Percentiles rank a stretch among this genome's conserved stretches.
Conservation (phyloP, 345 rosid species). For the Eucalyptus tenuipes region DNA sequence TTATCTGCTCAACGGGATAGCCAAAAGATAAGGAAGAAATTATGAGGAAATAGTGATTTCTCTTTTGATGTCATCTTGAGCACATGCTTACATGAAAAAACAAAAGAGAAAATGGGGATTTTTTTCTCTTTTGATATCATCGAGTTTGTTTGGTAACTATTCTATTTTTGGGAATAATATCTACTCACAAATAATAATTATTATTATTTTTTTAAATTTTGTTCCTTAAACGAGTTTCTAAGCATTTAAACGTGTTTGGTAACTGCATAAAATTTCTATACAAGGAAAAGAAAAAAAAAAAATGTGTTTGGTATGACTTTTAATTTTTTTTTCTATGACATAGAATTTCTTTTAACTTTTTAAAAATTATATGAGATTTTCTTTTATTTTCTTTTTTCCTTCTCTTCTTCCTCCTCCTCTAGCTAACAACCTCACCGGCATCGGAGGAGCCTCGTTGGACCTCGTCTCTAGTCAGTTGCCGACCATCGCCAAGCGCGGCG, state of each 20-base stretch:
- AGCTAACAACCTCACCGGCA: too few relatives aligned
- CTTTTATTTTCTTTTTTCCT: too few relatives aligned
- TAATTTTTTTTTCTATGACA: too few relatives aligned
- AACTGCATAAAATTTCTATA: fast-evolving
- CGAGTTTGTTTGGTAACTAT: too few relatives aligned
- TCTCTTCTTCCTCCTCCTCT: too few relatives aligned
- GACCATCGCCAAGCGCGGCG: fast-evolving
- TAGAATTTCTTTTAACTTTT: too few relatives aligned
- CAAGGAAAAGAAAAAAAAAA: fast-evolving
- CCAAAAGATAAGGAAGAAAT: not conserved
- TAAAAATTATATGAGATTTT: too few relatives aligned
- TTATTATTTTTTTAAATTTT: too few relatives aligned
- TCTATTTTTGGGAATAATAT: fast-evolving
- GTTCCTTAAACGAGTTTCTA: fast-evolving
- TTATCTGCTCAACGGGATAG: not conserved
- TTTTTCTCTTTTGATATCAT: not conserved
- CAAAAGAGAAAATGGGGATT: not conserved
- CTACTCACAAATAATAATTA: too few relatives aligned
- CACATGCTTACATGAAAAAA: not conserved
- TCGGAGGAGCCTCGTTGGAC: too few relatives aligned
- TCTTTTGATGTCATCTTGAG: not conserved
- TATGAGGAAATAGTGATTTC: not conserved
- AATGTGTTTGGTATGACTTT: too few relatives aligned
- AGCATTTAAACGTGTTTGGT: fast-evolving
- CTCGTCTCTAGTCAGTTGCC: too few relatives aligned